Evolutionary conservation across 1,284 basidiomycete species (phyloP).

Genomic region (Puccinia horiana): DNA sequence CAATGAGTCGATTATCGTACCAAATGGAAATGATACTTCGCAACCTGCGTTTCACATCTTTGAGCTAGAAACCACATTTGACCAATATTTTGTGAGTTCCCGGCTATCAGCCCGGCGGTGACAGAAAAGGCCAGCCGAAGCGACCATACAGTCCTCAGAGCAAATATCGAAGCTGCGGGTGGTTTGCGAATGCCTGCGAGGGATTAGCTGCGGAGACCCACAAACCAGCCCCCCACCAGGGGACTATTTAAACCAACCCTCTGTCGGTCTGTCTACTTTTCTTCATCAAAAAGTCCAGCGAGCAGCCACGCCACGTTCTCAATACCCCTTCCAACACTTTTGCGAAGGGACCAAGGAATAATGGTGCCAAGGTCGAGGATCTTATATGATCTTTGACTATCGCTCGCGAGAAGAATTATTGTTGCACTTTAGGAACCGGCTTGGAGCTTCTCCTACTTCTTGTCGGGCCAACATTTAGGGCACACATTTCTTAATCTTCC

Average conservation of each 20-base stretch:
- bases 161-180: too few species aligned
- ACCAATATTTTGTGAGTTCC: too few species aligned
- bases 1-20: constrained; percentile 1
- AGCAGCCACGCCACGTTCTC: constrained; percentile 42
- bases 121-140: too few species aligned
- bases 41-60: background rate
- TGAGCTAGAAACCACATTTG: background rate
- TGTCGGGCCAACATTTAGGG: constrained; percentile 30
- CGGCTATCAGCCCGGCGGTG: too few species aligned
- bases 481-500: background rate
- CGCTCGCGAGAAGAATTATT: constrained; percentile 27
- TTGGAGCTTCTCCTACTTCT: background rate
- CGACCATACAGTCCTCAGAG: too few species aligned
- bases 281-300: constrained; percentile 45
- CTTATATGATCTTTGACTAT: background rate
- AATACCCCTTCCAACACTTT: too few species aligned
- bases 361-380: constrained; percentile 31
- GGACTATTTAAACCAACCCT: background rate
- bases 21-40: background rate
- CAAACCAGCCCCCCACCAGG: background rate
- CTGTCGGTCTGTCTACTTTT: background rate
- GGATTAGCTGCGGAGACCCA: too few species aligned
- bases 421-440: constrained; percentile 40
- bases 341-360: background rate
- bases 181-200: too few species aligned